Evolutionary conservation across 495 filamentous ascomycete genomes (phyloP), one percentile per base, ranked within the genome.

Genomic region (Hamigera avellanea): DNA sequence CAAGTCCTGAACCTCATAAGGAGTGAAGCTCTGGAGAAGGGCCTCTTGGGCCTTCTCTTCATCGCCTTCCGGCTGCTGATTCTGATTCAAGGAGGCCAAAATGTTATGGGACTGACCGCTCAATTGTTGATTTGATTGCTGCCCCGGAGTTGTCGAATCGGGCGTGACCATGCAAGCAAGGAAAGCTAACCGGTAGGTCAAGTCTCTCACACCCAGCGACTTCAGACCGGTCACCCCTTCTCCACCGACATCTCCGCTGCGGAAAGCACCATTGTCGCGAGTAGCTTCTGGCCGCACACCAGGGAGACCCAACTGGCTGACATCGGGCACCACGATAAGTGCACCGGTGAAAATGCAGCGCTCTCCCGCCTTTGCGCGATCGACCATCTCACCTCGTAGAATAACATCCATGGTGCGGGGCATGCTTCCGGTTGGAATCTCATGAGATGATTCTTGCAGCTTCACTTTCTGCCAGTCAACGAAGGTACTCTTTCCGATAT

Each of bases 391-490:
- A 40, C 93, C 93, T 41, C 93, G 76, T n/a, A 99, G 63, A 45
- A 99, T 95, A 15, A 99, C 78, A 48, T 99, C 91, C 77, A 99
- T 86, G 3, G 91, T 99, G 28, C 91, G 76, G 2, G 91, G 91
- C 91, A 99, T 99, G 59, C 86, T 95, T 27, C 91, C 91, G 1
- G 91, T 99, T 0, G 91, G 91, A 32, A 99, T 99, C 57, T 99
- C 91, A 13, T 87, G 88, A 35, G 85, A 91, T 55, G 95, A 96
- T 61, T 99, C 91, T 57, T 99, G 91, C 19, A 96, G 81, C 35
- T 93, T 78, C 15, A 96, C 83, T 54, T 96, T 96, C 45, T 99
- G 91, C 91, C 91, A 99, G 59, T 99, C 91, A 14, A 96, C 82
- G 50, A 99, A 99, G 2, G 88, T 94, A 53, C 87, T 95, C 56